Base-by-base conservation (phyloP, 2,329 filamentous ascomycete genomes). In the Ophiostoma perfectum region DNA sequence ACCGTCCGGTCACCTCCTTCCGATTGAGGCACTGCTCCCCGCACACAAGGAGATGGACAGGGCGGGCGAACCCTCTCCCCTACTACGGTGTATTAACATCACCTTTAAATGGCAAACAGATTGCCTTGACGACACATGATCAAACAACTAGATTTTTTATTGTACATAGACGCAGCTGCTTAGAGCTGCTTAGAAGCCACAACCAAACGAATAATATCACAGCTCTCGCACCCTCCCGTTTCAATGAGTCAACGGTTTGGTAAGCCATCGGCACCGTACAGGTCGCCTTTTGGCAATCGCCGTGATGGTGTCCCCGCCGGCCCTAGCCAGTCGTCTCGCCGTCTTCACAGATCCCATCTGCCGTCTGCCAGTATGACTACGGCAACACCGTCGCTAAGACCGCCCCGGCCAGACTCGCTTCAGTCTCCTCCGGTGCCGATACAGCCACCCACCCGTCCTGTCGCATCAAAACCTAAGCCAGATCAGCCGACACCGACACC, bases 61-160 rank as follows among this genome's bases (percentile, higher is more conserved):
- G 27, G 27, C 27, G 27, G 27, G 27, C 27, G 27, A 27, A 27
- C 27, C 27, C 2, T 27, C 27, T 2, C 27, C 27, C 27, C 27
- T 27, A 1, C 27, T 27, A 27, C 27, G 27, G 2, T 27, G 27
- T 27, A 27, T 27, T 27, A 2, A 27, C 27, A 27, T 27, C 27
- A 27, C 27, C 27, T 27, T 27, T 27, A 27, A 27, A 27, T 27
- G 55, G 55, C 55, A 60, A 60, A 60, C 55, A 60, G 49, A 18
- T 39, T 60, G 55, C 55, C 55, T 14, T 60, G 55, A 60, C 55
- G 55, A 60, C 55, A 38, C 55, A 60, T 60, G 55, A 60, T 16
- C 27, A 38, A 52, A 7, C 27, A 60, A 38, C 11, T 60, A 38
- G 55, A 60, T 18, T 60, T 16, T 5, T 60, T 60, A 9, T 60